Percentiles rank a stretch among this genome's conserved stretches.
These are phyloP conservation scores for Rhododendron mucronatum DNA, from an alignment of 148 eudicot species.

Conservation along the genomic window DNA sequence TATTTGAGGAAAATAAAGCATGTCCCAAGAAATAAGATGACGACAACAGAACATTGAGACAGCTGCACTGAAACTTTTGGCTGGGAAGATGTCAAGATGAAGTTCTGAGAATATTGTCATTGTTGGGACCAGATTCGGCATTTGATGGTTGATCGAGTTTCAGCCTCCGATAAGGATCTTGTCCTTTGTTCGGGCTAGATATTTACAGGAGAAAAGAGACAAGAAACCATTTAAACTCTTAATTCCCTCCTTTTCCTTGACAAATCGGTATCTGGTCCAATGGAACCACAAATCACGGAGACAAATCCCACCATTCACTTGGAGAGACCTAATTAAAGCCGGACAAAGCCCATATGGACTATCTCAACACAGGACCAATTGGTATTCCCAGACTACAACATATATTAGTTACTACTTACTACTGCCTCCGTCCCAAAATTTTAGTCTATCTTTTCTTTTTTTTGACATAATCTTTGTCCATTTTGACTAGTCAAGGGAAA, in stretches of 20 bases:
- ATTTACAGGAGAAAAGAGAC: background rate
- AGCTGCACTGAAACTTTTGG: background rate
- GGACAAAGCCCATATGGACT: background rate
- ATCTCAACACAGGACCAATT: background rate
- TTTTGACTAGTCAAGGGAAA: background rate
- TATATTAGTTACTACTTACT: background rate
- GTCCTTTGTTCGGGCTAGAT: background rate
- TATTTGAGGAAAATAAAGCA: background rate
- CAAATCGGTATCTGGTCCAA: background rate
- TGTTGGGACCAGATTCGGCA: background rate
- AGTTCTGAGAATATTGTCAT: background rate
- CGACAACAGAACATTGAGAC: background rate
- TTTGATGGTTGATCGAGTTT: background rate
- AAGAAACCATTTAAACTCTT: background rate
- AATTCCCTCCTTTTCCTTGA: background rate
- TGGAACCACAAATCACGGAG: background rate
- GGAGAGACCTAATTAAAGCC: background rate
- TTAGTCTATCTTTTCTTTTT: background rate
- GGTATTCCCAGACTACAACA: background rate
- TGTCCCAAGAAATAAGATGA: background rate
- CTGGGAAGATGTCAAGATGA: background rate
- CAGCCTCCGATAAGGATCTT: background rate
- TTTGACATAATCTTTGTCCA: background rate
- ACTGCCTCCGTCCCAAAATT: background rate
- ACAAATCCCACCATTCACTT: background rate